Conservation (phyloP, 257 asterid species). For the Rhazya stricta region DNA sequence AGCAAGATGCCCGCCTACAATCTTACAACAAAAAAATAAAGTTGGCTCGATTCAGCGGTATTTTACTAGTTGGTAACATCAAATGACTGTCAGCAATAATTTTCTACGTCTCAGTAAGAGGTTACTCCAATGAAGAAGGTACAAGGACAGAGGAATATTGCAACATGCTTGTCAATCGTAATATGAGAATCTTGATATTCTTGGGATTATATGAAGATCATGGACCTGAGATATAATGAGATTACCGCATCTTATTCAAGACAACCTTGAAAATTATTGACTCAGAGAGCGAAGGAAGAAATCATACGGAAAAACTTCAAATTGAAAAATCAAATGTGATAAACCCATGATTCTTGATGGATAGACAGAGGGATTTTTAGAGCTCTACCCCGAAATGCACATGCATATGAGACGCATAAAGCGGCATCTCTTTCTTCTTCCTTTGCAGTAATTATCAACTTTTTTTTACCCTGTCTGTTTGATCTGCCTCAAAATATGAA, state of each 20-base stretch:
- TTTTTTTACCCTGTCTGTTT: too few species aligned
- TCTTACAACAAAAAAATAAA: constrained; percentile 9
- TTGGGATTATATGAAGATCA: constrained; percentile 12
- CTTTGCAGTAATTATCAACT: not conserved
- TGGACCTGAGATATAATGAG: not conserved
- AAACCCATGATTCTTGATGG: constrained; percentile 5
- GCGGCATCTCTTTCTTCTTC: not conserved
- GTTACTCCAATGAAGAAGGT: constrained; percentile 4
- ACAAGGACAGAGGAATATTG: not conserved
- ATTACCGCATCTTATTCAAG: not conserved
- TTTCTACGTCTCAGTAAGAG: constrained; percentile 1
- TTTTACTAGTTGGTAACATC: constrained; percentile 18
- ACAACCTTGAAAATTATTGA: not conserved
- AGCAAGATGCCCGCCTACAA: constrained; percentile 53
- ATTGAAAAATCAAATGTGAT: not conserved
- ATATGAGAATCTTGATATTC: constrained; percentile 12
- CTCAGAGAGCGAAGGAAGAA: not conserved
- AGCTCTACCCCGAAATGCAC: not conserved
- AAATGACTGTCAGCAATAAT: constrained; percentile 3
- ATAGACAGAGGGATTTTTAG: constrained; percentile 5
- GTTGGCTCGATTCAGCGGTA: not conserved
- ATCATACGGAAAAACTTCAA: not conserved
- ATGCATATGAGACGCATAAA: not conserved
- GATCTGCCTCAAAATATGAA: not conserved
- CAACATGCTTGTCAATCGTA: constrained; percentile 6